phyloP scores from a whole-genome alignment of 345 rosid species.

The Lumnitzera racemosa region DNA sequence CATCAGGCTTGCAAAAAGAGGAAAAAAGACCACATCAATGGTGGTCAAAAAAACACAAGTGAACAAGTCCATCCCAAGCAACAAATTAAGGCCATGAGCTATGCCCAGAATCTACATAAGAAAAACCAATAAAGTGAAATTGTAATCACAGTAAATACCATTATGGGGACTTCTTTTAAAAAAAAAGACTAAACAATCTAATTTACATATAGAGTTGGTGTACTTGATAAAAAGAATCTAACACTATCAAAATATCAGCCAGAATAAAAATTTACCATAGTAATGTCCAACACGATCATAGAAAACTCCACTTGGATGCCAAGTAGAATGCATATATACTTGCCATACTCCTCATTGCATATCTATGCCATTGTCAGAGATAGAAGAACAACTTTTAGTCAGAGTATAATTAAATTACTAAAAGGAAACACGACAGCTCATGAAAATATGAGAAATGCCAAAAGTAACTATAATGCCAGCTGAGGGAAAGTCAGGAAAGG shows the following conservation, averaged over 20 bases:
- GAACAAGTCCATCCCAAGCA: conserved; percentile 73
- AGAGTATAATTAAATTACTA: too few relatives aligned
- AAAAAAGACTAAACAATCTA: too few relatives aligned
- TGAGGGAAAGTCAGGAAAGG: not conserved
- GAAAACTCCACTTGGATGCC: conserved; percentile 87
- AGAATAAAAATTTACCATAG: conserved; percentile 42
- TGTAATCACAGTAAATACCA: not conserved
- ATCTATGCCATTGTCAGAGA: conserved; percentile 36
- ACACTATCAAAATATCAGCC: not conserved
- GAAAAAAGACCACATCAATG: conserved; percentile 74
- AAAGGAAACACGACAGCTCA: too few relatives aligned
- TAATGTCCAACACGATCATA: conserved; percentile 64
- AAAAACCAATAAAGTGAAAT: conserved; percentile 15
- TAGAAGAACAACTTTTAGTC: not conserved
- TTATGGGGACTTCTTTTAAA: not conserved
- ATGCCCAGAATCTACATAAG: conserved; percentile 75
- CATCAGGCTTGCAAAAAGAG: conserved; percentile 65
- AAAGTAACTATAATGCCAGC: too few relatives aligned
- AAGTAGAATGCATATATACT: conserved; percentile 58
- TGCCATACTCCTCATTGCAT: conserved; percentile 85
- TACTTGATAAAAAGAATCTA: too few relatives aligned
- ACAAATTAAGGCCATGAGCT: conserved; percentile 88
- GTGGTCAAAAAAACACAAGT: conserved; percentile 81
- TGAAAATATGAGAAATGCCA: too few relatives aligned
- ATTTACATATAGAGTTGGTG: too few relatives aligned